Evolutionary conservation across 1,139 yeast genomes (phyloP), one percentile per base, ranked within the genome.

Genomic region (Hemisphaericaspora xylofermentans): DNA sequence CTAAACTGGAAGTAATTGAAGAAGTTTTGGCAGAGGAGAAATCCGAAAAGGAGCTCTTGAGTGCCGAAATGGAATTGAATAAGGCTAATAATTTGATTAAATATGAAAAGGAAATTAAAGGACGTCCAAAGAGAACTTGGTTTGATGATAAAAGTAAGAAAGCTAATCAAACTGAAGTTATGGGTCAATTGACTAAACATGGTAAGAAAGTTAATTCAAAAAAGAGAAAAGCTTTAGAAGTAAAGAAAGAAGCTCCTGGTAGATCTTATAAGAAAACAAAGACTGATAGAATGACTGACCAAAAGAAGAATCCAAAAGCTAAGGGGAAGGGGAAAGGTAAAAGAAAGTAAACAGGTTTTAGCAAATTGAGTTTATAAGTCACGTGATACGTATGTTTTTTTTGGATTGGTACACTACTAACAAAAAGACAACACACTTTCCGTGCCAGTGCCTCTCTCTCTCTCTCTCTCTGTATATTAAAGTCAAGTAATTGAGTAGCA

Each of bases 41-140:
- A 61, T 79, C 80, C 50, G 96, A 88, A 52, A 91, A 91, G 63
- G 93, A 88, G 58, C 70, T 93, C 37, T 64, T 88, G 31, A 80
- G 79, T 46, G 98, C 98, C 1, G 98, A 93, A 67, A 84, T 89
- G 84, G 95, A 93, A 59, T 64, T 93, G 42, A 79, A 77, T 50
- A 88, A 87, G 63, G 95, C 96, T 43, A 84, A 84, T 52, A 93
- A 93, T 60, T 57, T 93, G 56, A 68, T 94, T 53, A 85, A 79
- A 56, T 89, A 87, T 56, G 80, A 80, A 49, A 79, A 79, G 41
- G 98, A 93, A 62, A 93, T 93, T 57, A 78, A 80, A 51, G 71
- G 96, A 2, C 78, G 98, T 57, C 98, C 98, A 25, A 88, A 80
- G 66, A 81, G 99, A 68, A 93, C 98, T 0, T 93, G 99, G 99